phyloP scores from a whole-genome alignment of 257 asterid species.

The Nicotiana knightiana region DNA sequence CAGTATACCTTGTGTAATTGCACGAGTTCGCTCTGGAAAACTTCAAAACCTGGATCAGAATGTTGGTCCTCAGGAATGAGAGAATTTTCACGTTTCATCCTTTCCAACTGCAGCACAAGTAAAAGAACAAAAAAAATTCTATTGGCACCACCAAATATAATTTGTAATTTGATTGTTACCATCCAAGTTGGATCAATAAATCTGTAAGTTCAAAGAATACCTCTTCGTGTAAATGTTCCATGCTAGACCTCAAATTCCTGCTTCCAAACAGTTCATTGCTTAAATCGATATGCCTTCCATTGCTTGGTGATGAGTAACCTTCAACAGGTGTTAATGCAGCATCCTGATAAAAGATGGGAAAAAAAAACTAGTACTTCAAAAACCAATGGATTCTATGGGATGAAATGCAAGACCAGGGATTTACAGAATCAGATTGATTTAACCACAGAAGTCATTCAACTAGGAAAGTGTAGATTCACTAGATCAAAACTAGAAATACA shows the following conservation, averaged over 20 bases:
- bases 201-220: constrained; percentile 28
- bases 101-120: constrained; percentile 64
- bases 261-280: constrained; percentile 31
- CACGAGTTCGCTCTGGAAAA: constrained; percentile 45
- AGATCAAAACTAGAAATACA: not conserved
- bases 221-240: constrained; percentile 81
- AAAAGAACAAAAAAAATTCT: not conserved
- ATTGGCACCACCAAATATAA: not conserved
- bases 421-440: not conserved
- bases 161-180: not conserved
- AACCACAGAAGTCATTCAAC: not conserved
- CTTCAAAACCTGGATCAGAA: constrained; percentile 32
- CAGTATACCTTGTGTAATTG: constrained; percentile 61
- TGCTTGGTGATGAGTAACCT: constrained; percentile 28
- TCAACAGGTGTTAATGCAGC: constrained; percentile 18
- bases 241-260: constrained; percentile 63
- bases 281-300: constrained; percentile 28
- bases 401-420: not conserved
- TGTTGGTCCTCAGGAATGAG: constrained; percentile 28
- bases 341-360: constrained; percentile 29
- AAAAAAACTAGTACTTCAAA: constrained; percentile 15
- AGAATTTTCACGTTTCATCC: constrained; percentile 78
- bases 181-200: not conserved
- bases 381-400: not conserved
- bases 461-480: not conserved